These are phyloP conservation scores for Beauveria brongniartii DNA, from an alignment of 2,329 filamentous ascomycete species.

Conservation along the genomic window DNA sequence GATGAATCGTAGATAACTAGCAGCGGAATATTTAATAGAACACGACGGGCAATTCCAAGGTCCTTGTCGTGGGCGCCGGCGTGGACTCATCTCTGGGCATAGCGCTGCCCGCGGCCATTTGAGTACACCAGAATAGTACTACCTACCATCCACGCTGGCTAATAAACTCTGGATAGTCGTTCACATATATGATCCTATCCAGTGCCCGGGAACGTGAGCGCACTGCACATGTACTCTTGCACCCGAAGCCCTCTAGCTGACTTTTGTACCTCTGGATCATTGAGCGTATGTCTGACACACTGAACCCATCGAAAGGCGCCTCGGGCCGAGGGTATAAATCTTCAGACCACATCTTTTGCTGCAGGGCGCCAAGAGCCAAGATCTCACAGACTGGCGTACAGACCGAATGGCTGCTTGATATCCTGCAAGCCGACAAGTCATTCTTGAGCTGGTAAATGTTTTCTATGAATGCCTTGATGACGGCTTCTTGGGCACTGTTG, in stretches of 20 bases:
- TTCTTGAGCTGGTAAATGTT: neutral
- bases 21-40: neutral
- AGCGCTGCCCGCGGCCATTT: neutral
- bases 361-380: neutral
- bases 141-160: too few species aligned
- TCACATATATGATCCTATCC: too few species aligned
- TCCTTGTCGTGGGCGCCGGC: neutral
- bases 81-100: neutral
- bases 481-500: neutral
- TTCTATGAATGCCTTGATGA: neutral
- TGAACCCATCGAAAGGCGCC: neutral
- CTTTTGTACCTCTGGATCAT: neutral
- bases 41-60: neutral
- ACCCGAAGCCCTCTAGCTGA: too few species aligned
- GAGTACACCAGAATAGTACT: too few species aligned
- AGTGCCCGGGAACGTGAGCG: too few species aligned
- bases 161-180: too few species aligned
- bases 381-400: neutral
- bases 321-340: neutral
- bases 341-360: neutral
- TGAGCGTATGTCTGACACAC: neutral
- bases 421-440: neutral
- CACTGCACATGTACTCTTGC: too few species aligned
- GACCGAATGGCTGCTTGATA: neutral
- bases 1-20: too few species aligned